Percentiles rank a stretch among this genome's conserved stretches.
Conservation (phyloP, 108 stramenopile species). For the Mediolabrus comicus region DNA sequence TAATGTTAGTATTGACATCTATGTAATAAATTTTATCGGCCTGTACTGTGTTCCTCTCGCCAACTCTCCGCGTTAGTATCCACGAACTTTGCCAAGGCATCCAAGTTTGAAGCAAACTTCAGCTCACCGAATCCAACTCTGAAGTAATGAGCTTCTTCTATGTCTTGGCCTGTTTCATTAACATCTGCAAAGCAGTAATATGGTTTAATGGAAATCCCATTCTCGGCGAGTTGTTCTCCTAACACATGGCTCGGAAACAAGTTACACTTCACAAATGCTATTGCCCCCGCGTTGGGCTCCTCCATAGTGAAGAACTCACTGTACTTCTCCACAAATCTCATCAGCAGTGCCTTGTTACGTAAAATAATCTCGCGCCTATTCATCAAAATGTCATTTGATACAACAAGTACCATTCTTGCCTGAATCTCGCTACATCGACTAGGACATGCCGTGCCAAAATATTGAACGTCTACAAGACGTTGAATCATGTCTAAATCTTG, state of each 20-base stretch:
- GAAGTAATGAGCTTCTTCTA: constrained; percentile 48
- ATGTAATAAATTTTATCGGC: no score
- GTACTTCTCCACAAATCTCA: constrained; percentile 55
- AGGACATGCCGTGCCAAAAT: constrained; percentile 78
- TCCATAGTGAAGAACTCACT: constrained; percentile 58
- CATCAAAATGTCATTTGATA: constrained; percentile 51
- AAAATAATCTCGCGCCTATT: constrained; percentile 50
- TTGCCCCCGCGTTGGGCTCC: constrained; percentile 71
- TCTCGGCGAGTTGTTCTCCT: constrained; percentile 50
- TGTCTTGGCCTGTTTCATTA: neutral
- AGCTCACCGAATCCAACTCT: constrained; percentile 76
- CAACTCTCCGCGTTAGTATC: constrained; percentile 49
- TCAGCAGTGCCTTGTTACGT: constrained; percentile 52
- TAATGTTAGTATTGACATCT: no score
- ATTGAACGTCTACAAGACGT: constrained; percentile 55
- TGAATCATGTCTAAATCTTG: constrained; percentile 47
- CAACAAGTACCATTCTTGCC: constrained; percentile 65
- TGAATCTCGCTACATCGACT: constrained; percentile 72
- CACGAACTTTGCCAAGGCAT: constrained; percentile 51
- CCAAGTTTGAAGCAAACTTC: constrained; percentile 56
- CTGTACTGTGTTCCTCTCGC: no score
- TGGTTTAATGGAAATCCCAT: constrained; percentile 73
- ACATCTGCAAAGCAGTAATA: constrained; percentile 65
- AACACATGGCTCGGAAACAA: constrained; percentile 55
- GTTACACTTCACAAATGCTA: constrained; percentile 61